These are phyloP conservation scores for Purpureocillium takamizusanense DNA, from an alignment of 2,329 filamentous ascomycete species.

Conservation along the genomic window DNA sequence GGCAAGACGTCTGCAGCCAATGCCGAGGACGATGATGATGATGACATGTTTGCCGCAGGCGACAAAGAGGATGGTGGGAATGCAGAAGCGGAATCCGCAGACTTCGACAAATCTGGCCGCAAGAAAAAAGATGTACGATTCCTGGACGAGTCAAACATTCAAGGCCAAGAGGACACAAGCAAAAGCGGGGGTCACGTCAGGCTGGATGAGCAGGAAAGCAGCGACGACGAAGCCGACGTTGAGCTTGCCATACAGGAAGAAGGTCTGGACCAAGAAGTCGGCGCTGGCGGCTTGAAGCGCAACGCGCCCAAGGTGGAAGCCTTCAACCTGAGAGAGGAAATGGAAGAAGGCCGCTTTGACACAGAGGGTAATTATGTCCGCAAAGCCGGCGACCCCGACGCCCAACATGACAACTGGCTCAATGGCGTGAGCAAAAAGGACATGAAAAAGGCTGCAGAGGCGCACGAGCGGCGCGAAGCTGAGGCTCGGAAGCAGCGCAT, in stretches of 20 bases:
- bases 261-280: slow-evolving; percentile 79
- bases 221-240: slow-evolving; percentile 60
- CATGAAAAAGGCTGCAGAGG: slow-evolving; percentile 78
- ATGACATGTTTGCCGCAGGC: slow-evolving; percentile 78
- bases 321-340: slow-evolving; percentile 86
- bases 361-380: slow-evolving; percentile 85
- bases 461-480: slow-evolving; percentile 74
- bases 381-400: slow-evolving; percentile 81
- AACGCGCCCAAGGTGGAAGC: slow-evolving; percentile 92
- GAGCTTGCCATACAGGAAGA: slow-evolving; percentile 64
- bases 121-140: slow-evolving; percentile 56
- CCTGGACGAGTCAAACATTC: slow-evolving; percentile 54
- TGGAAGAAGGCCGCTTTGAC: slow-evolving; percentile 90
- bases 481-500: slow-evolving; percentile 64
- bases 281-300: slow-evolving; percentile 81
- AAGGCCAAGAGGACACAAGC: slow-evolving; percentile 68
- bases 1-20: slow-evolving; percentile 19
- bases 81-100: slow-evolving; percentile 19
- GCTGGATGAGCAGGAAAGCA: slow-evolving; percentile 45
- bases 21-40: slow-evolving; percentile 51
- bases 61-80: slow-evolving; percentile 45
- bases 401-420: slow-evolving; percentile 85
- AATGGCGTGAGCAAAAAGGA: slow-evolving; percentile 91
- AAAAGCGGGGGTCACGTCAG: slow-evolving; percentile 66
- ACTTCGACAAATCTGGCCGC: slow-evolving; percentile 35